Base-by-base conservation (phyloP, 306 rosid species). In the Begonia peltatifolia region DNA sequence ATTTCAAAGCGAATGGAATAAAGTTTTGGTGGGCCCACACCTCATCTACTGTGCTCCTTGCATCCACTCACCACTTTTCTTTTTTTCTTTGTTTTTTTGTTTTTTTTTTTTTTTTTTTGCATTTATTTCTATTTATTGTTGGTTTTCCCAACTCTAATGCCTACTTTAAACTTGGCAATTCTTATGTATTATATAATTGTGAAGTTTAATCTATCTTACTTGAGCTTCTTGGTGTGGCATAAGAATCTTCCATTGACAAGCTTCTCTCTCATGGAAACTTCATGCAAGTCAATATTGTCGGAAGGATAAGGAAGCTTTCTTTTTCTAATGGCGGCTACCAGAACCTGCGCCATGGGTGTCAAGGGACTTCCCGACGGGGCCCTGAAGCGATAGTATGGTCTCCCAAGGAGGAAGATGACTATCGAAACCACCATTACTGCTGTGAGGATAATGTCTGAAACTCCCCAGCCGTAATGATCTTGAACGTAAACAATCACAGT, bases 331-430 rank as follows among this genome's bases (percentile, higher is more conserved):
- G 95, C 92, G 6, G 97, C 97, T 5, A 83, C 80, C 54, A 85
- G 71, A 58, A 85, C 97, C 64, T 90, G 92, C 56, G 79, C 52
- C 84, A 90, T 74, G 13, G 97, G 97, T 50, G 85, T 85, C 54
- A 90, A 68, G 12, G 97, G 95, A 68, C 97, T 90, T 52, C 97
- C 97, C 1, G 74, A 52, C 0, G 86, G 85, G 14, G 14, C 51
- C 68, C 82, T 68, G 15, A 70, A 90, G 4, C 97, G 76, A 63
- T 85, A 90, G 62, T 62, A 67, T 3, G 87, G 76, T 44, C 79
- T 75, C 20, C 97, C 97, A 0, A 60, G 11, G 5, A 83, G 12
- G 53, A 90, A 90, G n/a, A 90, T 66, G 9, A 73, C 48, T 22
- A 90, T 43, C 12, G 97, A 85, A 6, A 79, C 23, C 10, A 64